Base-by-base conservation (phyloP, 495 filamentous ascomycete genomes). In the Penicillium fimorum region DNA sequence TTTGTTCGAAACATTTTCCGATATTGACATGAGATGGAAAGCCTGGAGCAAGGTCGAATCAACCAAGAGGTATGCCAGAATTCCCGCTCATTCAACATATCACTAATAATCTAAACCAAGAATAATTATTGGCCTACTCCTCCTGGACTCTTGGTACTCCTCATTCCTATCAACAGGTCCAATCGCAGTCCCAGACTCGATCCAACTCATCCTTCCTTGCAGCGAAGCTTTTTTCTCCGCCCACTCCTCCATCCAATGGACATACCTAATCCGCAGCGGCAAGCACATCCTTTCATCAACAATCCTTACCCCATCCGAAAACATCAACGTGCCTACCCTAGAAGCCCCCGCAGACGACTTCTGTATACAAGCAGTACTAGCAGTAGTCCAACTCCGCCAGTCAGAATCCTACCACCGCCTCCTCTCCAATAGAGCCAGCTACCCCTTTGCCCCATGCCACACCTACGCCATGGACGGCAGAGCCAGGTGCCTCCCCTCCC, bases 11-110 rank as follows among this genome's bases (percentile, higher is more conserved):
- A 65, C 69, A 15, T 67, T 80, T 3, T 64, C 73, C 8, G 77
- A 81, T 62, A 68, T 76, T 18, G 79, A 80, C 32, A 66, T 70
- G 44, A 64, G 77, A 63, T 82, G 79, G 79, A 81, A 81, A 55
- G 75, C 77, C 4, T 82, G 79, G 79, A 74, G 72, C 56, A 77
- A 73, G 46, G 72, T 82, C 6, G 79, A 82, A 63, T 78, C 74
- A 25, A 70, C 69, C 0, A 82, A 82, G 43, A 68, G 77, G 78
- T 79, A 53, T 54, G 68, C 8, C 20, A 1, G 4, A 4, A 25
- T 15, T 37, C 27, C 10, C 13, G 1, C 52, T 32, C 7, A 24
- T 40, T 5, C 24, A 10, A 1, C 7, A 5, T 10, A 40, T 22
- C 13, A 7, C 9, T 56, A 47, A 47, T 25, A 22, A 40, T 37